Evolutionary conservation across 2,329 filamentous ascomycete genomes (phyloP).

Genomic region (Rhynchosporium secalis): DNA sequence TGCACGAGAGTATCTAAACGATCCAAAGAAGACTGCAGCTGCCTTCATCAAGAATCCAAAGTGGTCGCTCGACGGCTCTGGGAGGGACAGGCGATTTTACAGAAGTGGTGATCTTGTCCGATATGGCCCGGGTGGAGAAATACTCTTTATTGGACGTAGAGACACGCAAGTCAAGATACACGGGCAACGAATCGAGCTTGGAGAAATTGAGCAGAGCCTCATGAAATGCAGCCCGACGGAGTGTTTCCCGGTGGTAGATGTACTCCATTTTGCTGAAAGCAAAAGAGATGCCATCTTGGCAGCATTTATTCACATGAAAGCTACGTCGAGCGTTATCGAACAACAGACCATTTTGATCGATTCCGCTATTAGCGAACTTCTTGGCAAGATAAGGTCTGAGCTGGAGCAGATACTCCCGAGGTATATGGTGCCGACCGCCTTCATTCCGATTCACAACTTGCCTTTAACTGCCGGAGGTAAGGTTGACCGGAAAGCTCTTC

Average conservation of each 20-base stretch:
- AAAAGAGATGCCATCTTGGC: conserved; percentile 20
- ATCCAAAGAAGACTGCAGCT: conserved; percentile 40
- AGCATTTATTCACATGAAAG: conserved; percentile 39
- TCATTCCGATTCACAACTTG: conserved; percentile 3
- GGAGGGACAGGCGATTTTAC: conserved; percentile 46
- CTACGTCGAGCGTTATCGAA: neutral
- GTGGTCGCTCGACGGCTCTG: conserved; percentile 28
- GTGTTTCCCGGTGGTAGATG: neutral
- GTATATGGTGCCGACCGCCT: conserved; percentile 14
- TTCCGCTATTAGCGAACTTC: neutral
- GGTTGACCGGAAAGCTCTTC: conserved; percentile 11
- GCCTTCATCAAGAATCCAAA: conserved; percentile 41
- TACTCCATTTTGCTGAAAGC: conserved; percentile 1
- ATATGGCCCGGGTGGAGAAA: conserved; percentile 50
- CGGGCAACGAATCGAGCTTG: conserved; percentile 30
- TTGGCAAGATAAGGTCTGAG: conserved; percentile 2
- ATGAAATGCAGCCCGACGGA: conserved; percentile 29
- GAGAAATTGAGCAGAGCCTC: conserved; percentile 24
- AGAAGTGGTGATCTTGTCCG: conserved; percentile 59
- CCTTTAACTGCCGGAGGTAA: conserved; percentile 9
- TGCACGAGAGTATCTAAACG: conserved; percentile 44
- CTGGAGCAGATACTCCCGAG: conserved; percentile 6
- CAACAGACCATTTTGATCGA: neutral
- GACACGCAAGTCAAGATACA: conserved; percentile 61
- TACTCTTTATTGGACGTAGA: conserved; percentile 59